Base-by-base conservation (phyloP, 176 grass and related monocot species). In the Urochloa ruziziensis region DNA sequence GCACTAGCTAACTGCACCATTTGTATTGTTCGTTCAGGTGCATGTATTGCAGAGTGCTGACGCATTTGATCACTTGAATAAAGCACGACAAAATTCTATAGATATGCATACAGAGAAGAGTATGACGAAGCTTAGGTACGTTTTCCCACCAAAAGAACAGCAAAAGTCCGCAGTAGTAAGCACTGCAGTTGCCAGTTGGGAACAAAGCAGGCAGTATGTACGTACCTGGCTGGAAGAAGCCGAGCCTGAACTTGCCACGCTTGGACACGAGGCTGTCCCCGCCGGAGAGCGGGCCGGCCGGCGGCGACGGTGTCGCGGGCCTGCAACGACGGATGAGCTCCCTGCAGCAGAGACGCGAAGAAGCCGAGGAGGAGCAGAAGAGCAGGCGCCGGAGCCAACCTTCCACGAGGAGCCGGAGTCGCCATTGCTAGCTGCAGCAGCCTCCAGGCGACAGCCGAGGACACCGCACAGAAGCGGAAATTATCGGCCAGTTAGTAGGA, bases 231-330 rank as follows among this genome's bases (percentile, higher is more conserved):
- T 70, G 82, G 77, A 89, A 89, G 82, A 89, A 89, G 9, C 87
- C 87, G 49, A 89, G 77, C n/a, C 64, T 75, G 83, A 90, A 86
- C 79, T 86, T 90, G 83, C 83, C 88, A 10, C 73, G 65, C 66
- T 51, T 86, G 78, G 88, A 86, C 57, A 86, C 83, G 2, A 90
- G 83, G 65, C 29, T 77, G 44, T 78, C 65, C 1, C 18, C 5
- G 57, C 73, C 83, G 72, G 64, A 82, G 2, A 90, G 42, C 64
- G 83, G 83, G 78, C 64, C 28, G 72, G 23, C 23, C 56, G 33
- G 11, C 71, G 44, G 46, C 23, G n/a, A 90, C 54, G 27, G 72
- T 82, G 32, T 90, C 83, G 16, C 7, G 16, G 44, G 78, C 88
- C 6, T 3, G 63, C 44, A 35, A 82, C 64, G 54, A 82, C 64